Evolutionary conservation across 2,329 filamentous ascomycete species (phyloP).

Genomic region (Trichoderma hamatum): DNA sequence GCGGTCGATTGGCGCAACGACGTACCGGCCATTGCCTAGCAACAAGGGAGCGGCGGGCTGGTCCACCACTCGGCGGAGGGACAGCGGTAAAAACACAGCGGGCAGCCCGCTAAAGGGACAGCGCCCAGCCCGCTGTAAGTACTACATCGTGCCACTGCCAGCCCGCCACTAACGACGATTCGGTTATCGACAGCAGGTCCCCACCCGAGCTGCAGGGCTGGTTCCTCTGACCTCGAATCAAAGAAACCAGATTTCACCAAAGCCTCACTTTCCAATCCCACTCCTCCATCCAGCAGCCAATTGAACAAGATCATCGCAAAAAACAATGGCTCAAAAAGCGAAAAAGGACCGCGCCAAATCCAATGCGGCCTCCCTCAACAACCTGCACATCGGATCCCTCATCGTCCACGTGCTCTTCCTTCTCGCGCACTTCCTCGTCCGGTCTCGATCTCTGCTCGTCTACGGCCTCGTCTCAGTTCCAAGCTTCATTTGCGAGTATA

Average conservation of each 20-base stretch:
- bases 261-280: not conserved
- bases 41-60: slow-evolving; percentile 29
- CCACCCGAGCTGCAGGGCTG: not conserved
- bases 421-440: slow-evolving; percentile 68
- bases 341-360: slow-evolving; percentile 71
- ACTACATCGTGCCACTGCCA: not conserved
- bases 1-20: slow-evolving; percentile 27
- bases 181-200: not conserved
- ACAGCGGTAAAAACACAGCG: slow-evolving; percentile 1
- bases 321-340: slow-evolving; percentile 62
- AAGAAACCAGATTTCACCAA: slow-evolving; percentile 22
- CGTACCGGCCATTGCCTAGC: slow-evolving; percentile 31
- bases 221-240: not conserved
- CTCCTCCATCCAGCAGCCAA: not conserved
- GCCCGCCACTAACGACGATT: not conserved
- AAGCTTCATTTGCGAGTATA: slow-evolving; percentile 76
- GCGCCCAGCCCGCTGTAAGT: not conserved
- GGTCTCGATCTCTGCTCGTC: slow-evolving; percentile 63
- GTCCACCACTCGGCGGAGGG: not conserved
- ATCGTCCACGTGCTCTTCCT: slow-evolving; percentile 75
- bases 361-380: slow-evolving; percentile 77
- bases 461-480: slow-evolving; percentile 77
- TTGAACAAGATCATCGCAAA: slow-evolving; percentile 1
- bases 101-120: slow-evolving; percentile 1
- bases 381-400: slow-evolving; percentile 77